Evolutionary conservation across 2,329 filamentous ascomycete genomes (phyloP).

Genomic region (Chaetomium globosum): DNA sequence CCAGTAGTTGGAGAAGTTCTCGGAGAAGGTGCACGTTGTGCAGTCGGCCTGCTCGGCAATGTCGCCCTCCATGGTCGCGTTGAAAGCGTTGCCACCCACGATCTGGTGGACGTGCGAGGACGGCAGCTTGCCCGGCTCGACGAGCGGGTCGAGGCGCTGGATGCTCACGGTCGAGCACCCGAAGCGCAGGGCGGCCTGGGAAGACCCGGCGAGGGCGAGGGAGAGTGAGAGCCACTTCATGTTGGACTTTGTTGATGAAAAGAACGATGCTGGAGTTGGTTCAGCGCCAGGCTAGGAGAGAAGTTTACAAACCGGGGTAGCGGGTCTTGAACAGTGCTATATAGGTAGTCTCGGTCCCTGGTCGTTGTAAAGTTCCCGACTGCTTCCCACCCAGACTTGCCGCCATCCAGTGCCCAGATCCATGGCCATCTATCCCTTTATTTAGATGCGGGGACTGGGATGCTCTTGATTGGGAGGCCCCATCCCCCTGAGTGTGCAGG

Average conservation of each 20-base stretch:
- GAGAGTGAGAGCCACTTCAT: conserved; percentile 26
- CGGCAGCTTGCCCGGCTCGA: conserved; percentile 35
- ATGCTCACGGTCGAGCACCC: conserved; percentile 39
- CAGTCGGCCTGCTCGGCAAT: conserved; percentile 32
- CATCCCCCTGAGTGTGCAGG: not conserved
- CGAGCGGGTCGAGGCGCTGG: conserved; percentile 39
- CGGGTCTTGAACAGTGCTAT: conserved; percentile 3
- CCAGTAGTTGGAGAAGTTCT: conserved; percentile 41
- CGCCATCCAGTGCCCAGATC: conserved; percentile 1
- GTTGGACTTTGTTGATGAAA: not conserved
- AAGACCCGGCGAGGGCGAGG: conserved; percentile 28
- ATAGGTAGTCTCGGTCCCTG: not conserved
- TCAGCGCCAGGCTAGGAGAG: not conserved
- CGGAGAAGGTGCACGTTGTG: conserved; percentile 38
- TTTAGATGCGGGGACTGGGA: conserved; percentile 21
- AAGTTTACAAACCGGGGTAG: not conserved
- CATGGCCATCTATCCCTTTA: conserved; percentile 14
- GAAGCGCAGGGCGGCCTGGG: conserved; percentile 38
- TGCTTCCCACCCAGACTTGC: conserved; percentile 13
- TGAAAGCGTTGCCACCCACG: conserved; percentile 38
- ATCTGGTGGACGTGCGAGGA: conserved; percentile 38
- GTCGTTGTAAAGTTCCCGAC: not conserved
- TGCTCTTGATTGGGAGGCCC: conserved; percentile 7
- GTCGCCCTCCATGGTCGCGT: conserved; percentile 36
- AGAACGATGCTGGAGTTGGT: not conserved